Conservation (phyloP, 495 filamentous ascomycete genomes). For the Podospora tetraspora region DNA sequence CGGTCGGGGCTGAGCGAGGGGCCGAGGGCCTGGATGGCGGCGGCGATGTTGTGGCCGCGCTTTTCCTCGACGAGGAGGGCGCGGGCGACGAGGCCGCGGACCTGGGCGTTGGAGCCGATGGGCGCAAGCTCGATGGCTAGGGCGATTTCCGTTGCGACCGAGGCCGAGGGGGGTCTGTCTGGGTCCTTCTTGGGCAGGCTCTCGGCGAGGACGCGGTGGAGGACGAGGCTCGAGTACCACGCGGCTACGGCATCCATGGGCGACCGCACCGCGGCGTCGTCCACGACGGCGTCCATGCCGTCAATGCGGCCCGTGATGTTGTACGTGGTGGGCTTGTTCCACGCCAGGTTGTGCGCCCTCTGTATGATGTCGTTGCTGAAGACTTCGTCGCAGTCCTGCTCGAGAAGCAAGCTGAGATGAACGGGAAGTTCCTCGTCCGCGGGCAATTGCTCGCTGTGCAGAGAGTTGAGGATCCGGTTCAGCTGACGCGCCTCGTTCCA, state of each 20-base stretch:
- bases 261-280: slow-evolving; percentile 79
- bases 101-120: slow-evolving; percentile 66
- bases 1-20: slow-evolving; percentile 44
- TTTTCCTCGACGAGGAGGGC: slow-evolving; percentile 53
- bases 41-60: slow-evolving; percentile 49
- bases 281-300: slow-evolving; percentile 76
- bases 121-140: slow-evolving; percentile 73
- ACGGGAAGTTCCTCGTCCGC: slow-evolving; percentile 63
- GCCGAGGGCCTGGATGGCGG: slow-evolving; percentile 50
- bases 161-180: slow-evolving; percentile 32
- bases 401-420: slow-evolving; percentile 66
- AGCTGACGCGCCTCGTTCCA: slow-evolving; percentile 75
- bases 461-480: slow-evolving; percentile 53
- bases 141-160: slow-evolving; percentile 51
- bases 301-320: slow-evolving; percentile 57
- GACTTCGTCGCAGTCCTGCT: slow-evolving; percentile 73
- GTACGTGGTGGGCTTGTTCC: slow-evolving; percentile 70
- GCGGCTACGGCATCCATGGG: slow-evolving; percentile 86
- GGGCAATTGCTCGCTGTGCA: slow-evolving; percentile 37
- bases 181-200: slow-evolving; percentile 44
- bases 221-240: slow-evolving; percentile 77
- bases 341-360: slow-evolving; percentile 84
- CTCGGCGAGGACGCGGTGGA: slow-evolving; percentile 62
- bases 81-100: slow-evolving; percentile 71
- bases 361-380: slow-evolving; percentile 72